Conservation (phyloP, 2,329 filamentous ascomycete species). For the Neonectria magnoliae region DNA sequence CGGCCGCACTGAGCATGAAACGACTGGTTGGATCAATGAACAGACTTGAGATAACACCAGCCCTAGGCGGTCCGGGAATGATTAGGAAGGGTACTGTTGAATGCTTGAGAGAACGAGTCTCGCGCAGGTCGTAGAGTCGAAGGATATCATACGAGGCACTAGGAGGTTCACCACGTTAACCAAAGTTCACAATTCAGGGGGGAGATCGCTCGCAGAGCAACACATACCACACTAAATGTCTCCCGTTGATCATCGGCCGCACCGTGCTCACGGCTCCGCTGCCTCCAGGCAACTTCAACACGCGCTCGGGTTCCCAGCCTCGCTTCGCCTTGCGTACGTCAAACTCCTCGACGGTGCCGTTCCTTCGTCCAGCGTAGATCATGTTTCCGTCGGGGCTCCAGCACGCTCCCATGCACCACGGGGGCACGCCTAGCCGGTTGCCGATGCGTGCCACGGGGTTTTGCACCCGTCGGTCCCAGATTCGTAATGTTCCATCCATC, state of each 20-base stretch:
- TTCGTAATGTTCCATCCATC: conserved; percentile 86
- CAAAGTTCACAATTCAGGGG: not conserved
- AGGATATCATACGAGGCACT: conserved; percentile 94
- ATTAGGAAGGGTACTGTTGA: conserved; percentile 95
- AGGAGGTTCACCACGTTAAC: conserved; percentile 1
- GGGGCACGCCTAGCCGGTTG: conserved; percentile 79
- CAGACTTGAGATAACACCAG: conserved; percentile 86
- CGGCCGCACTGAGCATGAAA: conserved; percentile 92
- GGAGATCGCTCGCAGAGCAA: not conserved
- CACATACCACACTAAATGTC: conserved; percentile 81
- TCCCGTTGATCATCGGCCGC: conserved; percentile 89
- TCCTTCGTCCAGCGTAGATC: conserved; percentile 91
- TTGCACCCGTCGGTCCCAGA: conserved; percentile 87
- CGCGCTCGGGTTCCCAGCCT: conserved; percentile 77
- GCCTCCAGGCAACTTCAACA: conserved; percentile 87
- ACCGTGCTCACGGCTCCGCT: conserved; percentile 91
- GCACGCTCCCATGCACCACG: conserved; percentile 97
- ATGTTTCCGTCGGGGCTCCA: conserved; percentile 97
- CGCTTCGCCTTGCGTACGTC: conserved; percentile 78
- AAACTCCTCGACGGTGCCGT: conserved; percentile 94
- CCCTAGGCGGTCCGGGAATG: conserved; percentile 83
- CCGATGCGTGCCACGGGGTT: conserved; percentile 82
- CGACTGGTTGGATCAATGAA: conserved; percentile 88
- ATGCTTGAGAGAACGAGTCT: conserved; percentile 72
- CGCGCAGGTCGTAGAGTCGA: conserved; percentile 86